Percentiles rank a stretch among this genome's conserved stretches.
phyloP scores from a whole-genome alignment of 106 monocot species.

The Dioscorea dumetorum region DNA sequence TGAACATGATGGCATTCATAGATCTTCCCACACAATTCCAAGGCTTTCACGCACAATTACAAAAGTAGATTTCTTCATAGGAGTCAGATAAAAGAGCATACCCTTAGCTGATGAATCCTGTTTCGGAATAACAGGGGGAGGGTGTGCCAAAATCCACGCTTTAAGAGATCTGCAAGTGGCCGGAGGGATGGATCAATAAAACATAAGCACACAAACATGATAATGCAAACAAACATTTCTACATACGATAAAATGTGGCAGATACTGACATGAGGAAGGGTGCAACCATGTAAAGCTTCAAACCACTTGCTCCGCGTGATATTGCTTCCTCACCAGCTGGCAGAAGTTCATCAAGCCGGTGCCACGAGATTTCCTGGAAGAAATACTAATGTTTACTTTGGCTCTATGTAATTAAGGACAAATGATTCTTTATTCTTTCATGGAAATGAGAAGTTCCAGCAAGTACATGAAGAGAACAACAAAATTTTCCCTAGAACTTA shows the following conservation, averaged over 20 bases:
- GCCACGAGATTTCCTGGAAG: slow-evolving; percentile 94
- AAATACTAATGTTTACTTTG: too few species aligned
- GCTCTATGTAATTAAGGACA: too few species aligned
- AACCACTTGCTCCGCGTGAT: slow-evolving; percentile 70
- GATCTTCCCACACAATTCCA: too few species aligned
- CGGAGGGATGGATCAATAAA: not conserved
- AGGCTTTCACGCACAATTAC: not conserved
- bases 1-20: too few species aligned
- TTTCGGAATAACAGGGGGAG: slow-evolving; percentile 35
- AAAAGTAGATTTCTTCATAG: not conserved
- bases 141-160: slow-evolving; percentile 65
- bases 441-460: too few species aligned
- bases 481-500: too few species aligned
- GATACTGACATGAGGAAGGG: slow-evolving; percentile 77
- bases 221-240: not conserved
- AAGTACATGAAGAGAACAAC: too few species aligned
- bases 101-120: slow-evolving; percentile 51
- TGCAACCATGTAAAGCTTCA: slow-evolving; percentile 99
- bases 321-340: slow-evolving; percentile 66
- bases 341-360: slow-evolving; percentile 69
- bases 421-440: too few species aligned
- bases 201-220: not conserved
- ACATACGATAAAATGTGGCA: not conserved
- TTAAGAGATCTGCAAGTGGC: slow-evolving; percentile 53
- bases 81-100: slow-evolving; percentile 13